A percentile compares a stretch with the other conserved stretches of the same genome.
These are phyloP conservation scores for Xylaria sp. DNA, from an alignment of 2,329 filamentous ascomycete species.

Conservation along the genomic window DNA sequence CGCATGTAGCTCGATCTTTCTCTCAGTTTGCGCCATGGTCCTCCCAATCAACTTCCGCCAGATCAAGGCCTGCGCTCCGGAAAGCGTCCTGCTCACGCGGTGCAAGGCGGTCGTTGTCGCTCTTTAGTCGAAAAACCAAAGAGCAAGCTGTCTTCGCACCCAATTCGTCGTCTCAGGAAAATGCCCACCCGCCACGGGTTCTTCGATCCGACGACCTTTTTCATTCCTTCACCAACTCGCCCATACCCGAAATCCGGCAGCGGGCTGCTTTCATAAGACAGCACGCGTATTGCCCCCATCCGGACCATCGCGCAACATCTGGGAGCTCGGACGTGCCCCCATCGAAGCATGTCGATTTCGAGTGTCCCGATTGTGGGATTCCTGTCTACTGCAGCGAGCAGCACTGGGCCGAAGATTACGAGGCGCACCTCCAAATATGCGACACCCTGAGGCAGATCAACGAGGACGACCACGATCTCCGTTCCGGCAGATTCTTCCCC, in stretches of 20 bases:
- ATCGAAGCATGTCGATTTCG: conserved; percentile 85
- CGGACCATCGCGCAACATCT: conserved; percentile 77
- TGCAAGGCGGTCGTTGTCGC: conserved; percentile 35
- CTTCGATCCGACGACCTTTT: conserved; percentile 84
- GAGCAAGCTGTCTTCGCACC: conserved; percentile 21
- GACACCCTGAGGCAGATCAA: conserved; percentile 92
- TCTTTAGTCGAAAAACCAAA: conserved; percentile 37
- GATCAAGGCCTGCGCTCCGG: conserved; percentile 20
- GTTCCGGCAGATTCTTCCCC: conserved; percentile 87
- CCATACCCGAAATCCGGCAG: conserved; percentile 83
- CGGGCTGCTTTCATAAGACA: conserved; percentile 91
- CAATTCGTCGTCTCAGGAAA: conserved; percentile 28
- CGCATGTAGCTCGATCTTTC: conserved; percentile 30
- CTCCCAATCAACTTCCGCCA: conserved; percentile 13
- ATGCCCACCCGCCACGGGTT: conserved; percentile 36
- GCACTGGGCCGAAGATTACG: conserved; percentile 96
- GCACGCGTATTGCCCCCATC: conserved; percentile 92
- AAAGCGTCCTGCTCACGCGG: background rate
- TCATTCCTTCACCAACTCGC: conserved; percentile 88
- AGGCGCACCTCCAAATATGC: conserved; percentile 89
- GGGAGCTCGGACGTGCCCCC: conserved; percentile 60
- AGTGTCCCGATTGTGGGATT: conserved; percentile 95
- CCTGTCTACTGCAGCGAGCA: conserved; percentile 93
- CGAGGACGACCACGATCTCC: conserved; percentile 94
- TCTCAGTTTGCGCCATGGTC: conserved; percentile 30